A percentile compares a stretch with the other conserved stretches of the same genome.
Conservation (phyloP, 768 basidiomycete species). For the Tylopilus sp. region DNA sequence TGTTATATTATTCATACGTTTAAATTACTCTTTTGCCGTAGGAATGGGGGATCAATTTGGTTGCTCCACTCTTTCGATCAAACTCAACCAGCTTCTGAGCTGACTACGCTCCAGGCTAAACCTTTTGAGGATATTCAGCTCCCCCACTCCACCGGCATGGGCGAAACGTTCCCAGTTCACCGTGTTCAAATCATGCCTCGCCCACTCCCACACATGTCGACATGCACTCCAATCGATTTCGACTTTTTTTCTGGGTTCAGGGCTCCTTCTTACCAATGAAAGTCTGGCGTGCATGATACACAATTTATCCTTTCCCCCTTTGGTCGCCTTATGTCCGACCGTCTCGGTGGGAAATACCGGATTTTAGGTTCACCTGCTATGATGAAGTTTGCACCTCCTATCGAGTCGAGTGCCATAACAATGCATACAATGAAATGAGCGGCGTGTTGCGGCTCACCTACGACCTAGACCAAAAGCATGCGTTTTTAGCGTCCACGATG, state of each 20-base stretch:
- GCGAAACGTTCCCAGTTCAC: slow-evolving; percentile 8
- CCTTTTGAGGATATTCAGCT: slow-evolving; percentile 14
- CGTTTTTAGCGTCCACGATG: background rate
- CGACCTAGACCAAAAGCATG: background rate
- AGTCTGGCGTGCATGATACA: background rate
- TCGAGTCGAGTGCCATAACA: background rate
- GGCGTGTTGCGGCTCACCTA: background rate
- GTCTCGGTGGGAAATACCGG: background rate
- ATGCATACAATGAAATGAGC: background rate
- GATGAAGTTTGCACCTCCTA: background rate
- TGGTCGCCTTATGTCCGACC: slow-evolving; percentile 3
- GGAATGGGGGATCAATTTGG: background rate
- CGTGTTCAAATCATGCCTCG: slow-evolving; percentile 6
- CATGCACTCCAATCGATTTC: background rate
- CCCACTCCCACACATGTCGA: slow-evolving; percentile 17
- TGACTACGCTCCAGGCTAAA: slow-evolving; percentile 12
- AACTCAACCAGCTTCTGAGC: background rate
- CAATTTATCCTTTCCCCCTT: background rate
- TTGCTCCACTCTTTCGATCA: background rate
- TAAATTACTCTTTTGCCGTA: background rate
- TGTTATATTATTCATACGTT: background rate
- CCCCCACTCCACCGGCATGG: background rate
- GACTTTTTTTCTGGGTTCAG: background rate
- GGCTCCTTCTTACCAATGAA: background rate
- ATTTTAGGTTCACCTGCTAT: background rate